Evolutionary conservation across 2,329 filamentous ascomycete species (phyloP), one percentile per base, ranked within the genome.

Genomic region (Stylonectria norvegica): DNA sequence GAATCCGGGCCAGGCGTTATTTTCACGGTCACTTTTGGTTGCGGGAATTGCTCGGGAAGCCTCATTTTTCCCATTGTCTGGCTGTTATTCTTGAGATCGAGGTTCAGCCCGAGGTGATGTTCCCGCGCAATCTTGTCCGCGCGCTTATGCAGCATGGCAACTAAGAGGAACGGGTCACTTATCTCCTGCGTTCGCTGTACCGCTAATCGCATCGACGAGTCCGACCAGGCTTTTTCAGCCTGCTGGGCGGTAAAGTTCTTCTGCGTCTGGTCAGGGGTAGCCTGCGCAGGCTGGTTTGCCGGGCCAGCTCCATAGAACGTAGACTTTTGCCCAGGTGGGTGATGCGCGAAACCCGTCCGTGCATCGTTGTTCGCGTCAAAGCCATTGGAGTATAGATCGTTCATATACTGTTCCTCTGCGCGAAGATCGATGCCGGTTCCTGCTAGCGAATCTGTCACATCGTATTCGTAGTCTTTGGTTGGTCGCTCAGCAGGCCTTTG

Each of bases 371-470:
- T 66, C 39, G 61, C 56, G 40, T 71, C 68, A 44, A 70, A 72
- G 7, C 72, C 57, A 22, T 63, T 73, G 31, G 78, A 76, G 58
- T 81, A 84, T 41, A 81, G 71, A 43, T 80, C 81, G 31, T 87
- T 83, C 62, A 93, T 73, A 50, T 81, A 86, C 53, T 89, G 86
- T 58, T 94, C 88, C 63, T 95, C 90, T 49, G 89, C 89, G 43
- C 85, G 82, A 33, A 95, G 67, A 68, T 95, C 87, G 48, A 96
- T 89, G 35, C 89, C 89, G 12, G 89, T 91, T 14, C 86, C 87
- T 14, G 84, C 83, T 39, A 95, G 67, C 36, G 89, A 86, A 66
- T 96, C 90, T 50, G 85, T 87, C 32, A 90, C 76, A 56, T 95
- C 88, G 54, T 90, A 81, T 42, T 78, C 70, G 40, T 73, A 72